These are phyloP conservation scores for Fusarium sarcochroum DNA, from an alignment of 2,329 filamentous ascomycete genomes.

Conservation along the genomic window DNA sequence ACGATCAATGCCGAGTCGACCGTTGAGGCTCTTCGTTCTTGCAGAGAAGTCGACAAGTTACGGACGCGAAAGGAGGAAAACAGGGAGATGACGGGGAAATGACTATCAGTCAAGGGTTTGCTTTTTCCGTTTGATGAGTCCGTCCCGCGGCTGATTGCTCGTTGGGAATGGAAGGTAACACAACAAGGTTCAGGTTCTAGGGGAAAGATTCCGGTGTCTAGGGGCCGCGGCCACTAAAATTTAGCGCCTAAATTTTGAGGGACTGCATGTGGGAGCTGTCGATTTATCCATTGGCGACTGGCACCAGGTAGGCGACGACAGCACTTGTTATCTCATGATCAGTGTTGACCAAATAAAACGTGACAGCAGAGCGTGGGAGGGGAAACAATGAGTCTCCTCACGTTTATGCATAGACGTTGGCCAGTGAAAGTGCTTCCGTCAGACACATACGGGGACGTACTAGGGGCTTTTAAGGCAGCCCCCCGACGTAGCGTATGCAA, in stretches of 20 bases:
- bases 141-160: conserved; percentile 26
- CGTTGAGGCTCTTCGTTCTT: conserved; percentile 34
- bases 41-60: conserved; percentile 10
- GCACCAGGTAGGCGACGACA: not conserved
- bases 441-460: conserved; percentile 5
- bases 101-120: conserved; percentile 18
- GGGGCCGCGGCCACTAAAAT: conserved; percentile 38
- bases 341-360: conserved; percentile 25
- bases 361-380: conserved; percentile 35
- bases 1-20: conserved; percentile 30
- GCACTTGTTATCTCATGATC: conserved; percentile 16
- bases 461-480: conserved; percentile 22
- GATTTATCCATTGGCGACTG: conserved; percentile 26
- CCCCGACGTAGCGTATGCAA: conserved; percentile 20
- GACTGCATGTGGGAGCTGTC: conserved; percentile 26
- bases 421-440: conserved; percentile 26
- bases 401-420: conserved; percentile 16
- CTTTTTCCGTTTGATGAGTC: conserved; percentile 25
- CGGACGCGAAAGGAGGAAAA: conserved; percentile 12
- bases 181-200: conserved; percentile 31
- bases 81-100: conserved; percentile 33
- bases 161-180: conserved; percentile 8
- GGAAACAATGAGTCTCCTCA: conserved; percentile 10
- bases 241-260: conserved; percentile 31
- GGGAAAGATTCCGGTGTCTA: conserved; percentile 29